Base-by-base conservation (phyloP, 1,139 yeast genomes). In the Blastobotrys ciferrii region DNA sequence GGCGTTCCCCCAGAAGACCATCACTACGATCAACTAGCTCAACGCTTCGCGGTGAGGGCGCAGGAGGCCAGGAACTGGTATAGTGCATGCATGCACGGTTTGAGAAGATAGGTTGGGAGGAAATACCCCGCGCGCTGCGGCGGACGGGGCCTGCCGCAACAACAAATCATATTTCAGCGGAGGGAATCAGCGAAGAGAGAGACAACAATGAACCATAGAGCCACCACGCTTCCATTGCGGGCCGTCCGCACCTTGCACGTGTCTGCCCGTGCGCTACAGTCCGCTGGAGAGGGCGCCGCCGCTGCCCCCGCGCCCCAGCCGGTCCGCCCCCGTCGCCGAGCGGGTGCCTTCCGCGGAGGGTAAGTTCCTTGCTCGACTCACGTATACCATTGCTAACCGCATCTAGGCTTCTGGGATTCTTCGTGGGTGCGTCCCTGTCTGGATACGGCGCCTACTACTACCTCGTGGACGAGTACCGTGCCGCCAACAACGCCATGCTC, bases 371-470 rank as follows among this genome's bases (percentile, higher is more conserved):
- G 13, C 18, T 17, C 14, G 28, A 18, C 17, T 9, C 5, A 6
- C 6, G n/a, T 7, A 19, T 12, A 19, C 5, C 30, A 25, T 6
- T 11, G 23, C 28, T 7, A 11, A 38, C 35, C 32, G 7, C 9
- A 33, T 32, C 3, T 23, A 59, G 63, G 2, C 53, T 60, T 42
- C 52, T 83, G 48, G 96, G 96, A 1, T 87, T 87, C 67, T 74
- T 87, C 52, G 73, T 83, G 35, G 96, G 96, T 42, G 85, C 84
- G 40, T 74, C 87, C 19, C 67, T 75, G 54, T 84, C 95, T 20
- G 92, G 95, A 1, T 78, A 77, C 48, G 87, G 80, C 7, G 82
- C 92, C 11, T 87, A 87, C 71, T 84, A 80, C 67, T 87, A 86
- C 67, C 73, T 87, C 57, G 70, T 87, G 52, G 94, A 86, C 60